phyloP scores from a whole-genome alignment of 192 early-diverging fungal genomes.

The Jimgerdemannia flammicorona region DNA sequence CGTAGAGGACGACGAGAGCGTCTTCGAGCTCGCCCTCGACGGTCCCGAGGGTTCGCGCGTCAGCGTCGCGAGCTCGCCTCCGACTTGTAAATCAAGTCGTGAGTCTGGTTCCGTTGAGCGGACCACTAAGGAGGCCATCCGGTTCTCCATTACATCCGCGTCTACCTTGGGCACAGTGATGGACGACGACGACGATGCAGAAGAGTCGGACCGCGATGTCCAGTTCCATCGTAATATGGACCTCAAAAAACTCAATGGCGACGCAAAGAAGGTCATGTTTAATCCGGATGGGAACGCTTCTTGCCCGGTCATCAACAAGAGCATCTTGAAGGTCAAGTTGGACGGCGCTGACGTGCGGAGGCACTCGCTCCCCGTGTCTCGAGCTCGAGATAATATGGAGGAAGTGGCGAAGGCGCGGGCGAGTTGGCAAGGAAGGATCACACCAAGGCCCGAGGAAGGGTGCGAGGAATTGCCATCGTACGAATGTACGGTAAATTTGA shows the following conservation, averaged over 20 bases:
- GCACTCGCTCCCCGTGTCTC: background rate
- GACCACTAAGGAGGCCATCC: background rate
- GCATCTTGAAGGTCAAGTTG: background rate
- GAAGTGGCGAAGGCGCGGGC: background rate
- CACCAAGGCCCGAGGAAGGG: constrained; percentile 37
- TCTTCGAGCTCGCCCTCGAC: background rate
- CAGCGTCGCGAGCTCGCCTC: background rate
- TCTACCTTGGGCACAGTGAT: background rate
- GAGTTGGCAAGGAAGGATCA: background rate
- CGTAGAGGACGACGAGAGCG: background rate
- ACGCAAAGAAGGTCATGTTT: too few relatives aligned
- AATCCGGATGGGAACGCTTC: background rate
- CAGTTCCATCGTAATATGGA: background rate
- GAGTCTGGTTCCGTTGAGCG: background rate
- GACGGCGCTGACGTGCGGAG: background rate
- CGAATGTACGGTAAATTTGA: constrained; percentile 38
- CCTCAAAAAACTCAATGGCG: background rate
- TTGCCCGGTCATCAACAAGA: background rate
- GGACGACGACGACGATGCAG: background rate
- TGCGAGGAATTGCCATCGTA: constrained; percentile 42
- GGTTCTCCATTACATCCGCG: background rate
- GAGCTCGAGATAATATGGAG: background rate
- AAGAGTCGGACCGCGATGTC: background rate
- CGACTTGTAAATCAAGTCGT: background rate
- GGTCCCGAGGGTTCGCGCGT: background rate